These are phyloP conservation scores for Logfia minima DNA, from an alignment of 129 eudicot species.

Conservation along the genomic window DNA sequence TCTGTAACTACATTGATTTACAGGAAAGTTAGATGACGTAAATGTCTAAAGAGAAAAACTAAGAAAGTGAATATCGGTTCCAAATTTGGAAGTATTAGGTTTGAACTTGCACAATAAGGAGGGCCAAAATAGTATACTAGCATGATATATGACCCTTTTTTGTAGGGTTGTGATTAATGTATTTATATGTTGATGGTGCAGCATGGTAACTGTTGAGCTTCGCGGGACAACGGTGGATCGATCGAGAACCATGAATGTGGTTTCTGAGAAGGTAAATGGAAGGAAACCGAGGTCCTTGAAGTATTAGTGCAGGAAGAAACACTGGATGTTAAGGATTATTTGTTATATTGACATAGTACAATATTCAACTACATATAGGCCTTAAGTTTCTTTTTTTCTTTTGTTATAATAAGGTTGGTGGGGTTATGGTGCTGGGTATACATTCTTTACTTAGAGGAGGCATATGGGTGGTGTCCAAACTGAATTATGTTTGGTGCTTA, in stretches of 20 bases:
- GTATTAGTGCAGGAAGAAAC: conserved; percentile 40
- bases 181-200: conserved; percentile 19
- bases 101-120: neutral
- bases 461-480: conserved; percentile 25
- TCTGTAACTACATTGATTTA: neutral
- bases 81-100: neutral
- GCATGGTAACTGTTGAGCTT: conserved; percentile 37
- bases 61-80: neutral
- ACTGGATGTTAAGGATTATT: conserved; percentile 30
- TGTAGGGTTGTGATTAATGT: conserved; percentile 17
- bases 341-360: conserved; percentile 26
- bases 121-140: neutral
- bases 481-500: conserved; percentile 28
- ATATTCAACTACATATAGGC: conserved; percentile 13
- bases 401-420: conserved; percentile 4
- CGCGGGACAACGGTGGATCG: conserved; percentile 11
- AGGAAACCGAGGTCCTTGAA: conserved; percentile 36
- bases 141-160: neutral
- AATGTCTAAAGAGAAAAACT: neutral
- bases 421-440: conserved; percentile 9
- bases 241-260: conserved; percentile 17
- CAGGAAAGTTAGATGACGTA: neutral
- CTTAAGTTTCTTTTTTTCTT: neutral
- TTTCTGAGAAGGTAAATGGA: conserved; percentile 24
- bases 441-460: conserved; percentile 41